A percentile compares a stretch with the other conserved stretches of the same genome.
These are phyloP conservation scores for Leptographium radiaticola DNA, from an alignment of 2,329 filamentous ascomycete genomes.

Conservation along the genomic window DNA sequence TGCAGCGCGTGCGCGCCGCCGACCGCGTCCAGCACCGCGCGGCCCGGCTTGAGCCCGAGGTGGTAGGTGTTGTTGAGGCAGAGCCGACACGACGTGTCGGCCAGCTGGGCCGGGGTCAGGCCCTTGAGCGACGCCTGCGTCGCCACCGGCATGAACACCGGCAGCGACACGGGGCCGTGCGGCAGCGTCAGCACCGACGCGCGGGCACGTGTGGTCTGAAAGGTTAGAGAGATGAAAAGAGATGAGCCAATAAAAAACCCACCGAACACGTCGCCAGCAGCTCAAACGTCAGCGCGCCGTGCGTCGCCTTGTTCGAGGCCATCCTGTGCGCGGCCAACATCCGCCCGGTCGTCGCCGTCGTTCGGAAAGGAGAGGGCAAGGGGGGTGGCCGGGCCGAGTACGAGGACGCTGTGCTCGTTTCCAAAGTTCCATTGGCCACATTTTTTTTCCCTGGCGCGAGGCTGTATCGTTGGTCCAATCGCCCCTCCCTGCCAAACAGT, in stretches of 20 bases:
- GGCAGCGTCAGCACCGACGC: constrained; percentile 79
- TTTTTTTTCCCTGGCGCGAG: too few species aligned
- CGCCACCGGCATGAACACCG: constrained; percentile 97
- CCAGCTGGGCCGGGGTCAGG: constrained; percentile 81
- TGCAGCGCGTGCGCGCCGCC: constrained; percentile 92
- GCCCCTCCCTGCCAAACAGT: neutral
- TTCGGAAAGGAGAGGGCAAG: too few species aligned
- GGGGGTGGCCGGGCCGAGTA: too few species aligned
- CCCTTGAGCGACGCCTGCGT: constrained; percentile 95
- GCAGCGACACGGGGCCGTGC: constrained; percentile 80
- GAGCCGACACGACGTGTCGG: constrained; percentile 74
- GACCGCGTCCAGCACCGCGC: constrained; percentile 72
- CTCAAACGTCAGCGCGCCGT: constrained; percentile 19
- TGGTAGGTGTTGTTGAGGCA: constrained; percentile 99
- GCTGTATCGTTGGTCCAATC: too few species aligned
- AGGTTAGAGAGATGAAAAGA: neutral
- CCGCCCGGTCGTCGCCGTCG: neutral
- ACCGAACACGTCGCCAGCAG: constrained; percentile 16
- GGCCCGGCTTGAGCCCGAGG: constrained; percentile 84
- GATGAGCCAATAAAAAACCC: neutral
- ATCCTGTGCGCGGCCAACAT: constrained; percentile 15
- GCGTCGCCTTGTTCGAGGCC: constrained; percentile 14
- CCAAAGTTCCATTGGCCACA: too few species aligned
- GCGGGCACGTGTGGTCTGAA: constrained; percentile 82
- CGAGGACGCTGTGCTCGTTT: too few species aligned